Evolutionary conservation across 192 early-diverging fungal species (phyloP).

Genomic region (Allomyces arbusculus): DNA sequence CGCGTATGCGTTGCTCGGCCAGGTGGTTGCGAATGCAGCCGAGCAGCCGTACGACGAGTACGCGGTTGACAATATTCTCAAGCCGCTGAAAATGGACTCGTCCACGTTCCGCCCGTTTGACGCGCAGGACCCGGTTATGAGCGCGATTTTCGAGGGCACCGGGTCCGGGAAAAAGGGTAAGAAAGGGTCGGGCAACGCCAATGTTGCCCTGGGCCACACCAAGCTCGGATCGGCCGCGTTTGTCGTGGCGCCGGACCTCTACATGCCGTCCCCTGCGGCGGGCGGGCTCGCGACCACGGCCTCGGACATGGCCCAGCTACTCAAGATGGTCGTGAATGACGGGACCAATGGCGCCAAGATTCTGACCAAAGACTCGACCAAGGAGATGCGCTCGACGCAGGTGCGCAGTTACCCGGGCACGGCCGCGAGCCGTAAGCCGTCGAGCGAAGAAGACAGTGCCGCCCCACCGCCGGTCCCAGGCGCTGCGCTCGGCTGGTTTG

Average conservation of each 20-base stretch:
- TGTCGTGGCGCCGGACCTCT: too few relatives aligned
- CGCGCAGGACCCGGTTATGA: background rate
- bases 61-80: background rate
- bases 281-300: background rate
- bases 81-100: background rate
- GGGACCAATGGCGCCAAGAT: background rate
- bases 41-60: background rate
- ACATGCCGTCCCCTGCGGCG: too few relatives aligned
- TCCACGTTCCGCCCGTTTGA: background rate
- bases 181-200: background rate
- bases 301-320: background rate
- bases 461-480: background rate
- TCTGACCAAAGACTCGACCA: background rate
- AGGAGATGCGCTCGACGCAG: background rate
- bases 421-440: too few relatives aligned
- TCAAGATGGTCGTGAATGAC: background rate
- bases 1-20: background rate
- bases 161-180: background rate
- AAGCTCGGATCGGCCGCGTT: too few relatives aligned
- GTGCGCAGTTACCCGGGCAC: background rate
- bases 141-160: background rate
- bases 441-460: background rate
- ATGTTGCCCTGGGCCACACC: background rate
- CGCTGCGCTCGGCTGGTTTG: background rate
- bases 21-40: background rate